phyloP scores from a whole-genome alignment of 2,329 filamentous ascomycete species.

The Gremmenia infestans region DNA sequence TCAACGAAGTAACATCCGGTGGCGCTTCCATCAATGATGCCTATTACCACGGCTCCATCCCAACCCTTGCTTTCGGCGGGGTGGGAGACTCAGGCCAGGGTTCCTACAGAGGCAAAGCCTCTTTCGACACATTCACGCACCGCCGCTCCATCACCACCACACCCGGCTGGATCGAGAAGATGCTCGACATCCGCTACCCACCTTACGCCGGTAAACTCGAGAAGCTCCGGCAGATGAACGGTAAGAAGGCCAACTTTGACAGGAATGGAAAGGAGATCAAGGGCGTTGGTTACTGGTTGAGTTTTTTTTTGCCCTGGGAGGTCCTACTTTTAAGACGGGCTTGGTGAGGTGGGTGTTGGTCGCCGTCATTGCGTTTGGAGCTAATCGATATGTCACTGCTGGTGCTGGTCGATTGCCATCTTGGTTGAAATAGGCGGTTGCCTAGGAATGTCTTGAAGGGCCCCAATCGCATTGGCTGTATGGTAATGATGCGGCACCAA shows the following conservation, averaged over 20 bases:
- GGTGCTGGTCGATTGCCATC: constrained; percentile 10
- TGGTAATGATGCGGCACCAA: background rate
- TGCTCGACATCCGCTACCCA: constrained; percentile 65
- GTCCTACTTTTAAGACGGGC: constrained; percentile 44
- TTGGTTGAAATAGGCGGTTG: constrained; percentile 13
- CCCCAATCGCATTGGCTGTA: background rate
- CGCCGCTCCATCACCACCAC: constrained; percentile 53
- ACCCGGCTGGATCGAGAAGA: constrained; percentile 60
- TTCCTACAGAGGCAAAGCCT: constrained; percentile 71
- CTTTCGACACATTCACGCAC: constrained; percentile 65
- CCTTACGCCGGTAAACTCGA: constrained; percentile 47
- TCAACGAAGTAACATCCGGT: constrained; percentile 59
- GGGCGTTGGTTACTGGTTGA: constrained; percentile 50
- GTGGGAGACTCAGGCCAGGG: constrained; percentile 76
- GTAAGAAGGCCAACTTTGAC: constrained; percentile 54
- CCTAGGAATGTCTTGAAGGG: background rate
- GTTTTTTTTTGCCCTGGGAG: constrained; percentile 49
- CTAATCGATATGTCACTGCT: constrained; percentile 5
- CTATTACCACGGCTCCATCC: constrained; percentile 66
- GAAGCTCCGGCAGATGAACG: constrained; percentile 40
- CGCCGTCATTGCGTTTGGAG: constrained; percentile 29
- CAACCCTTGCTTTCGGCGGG: constrained; percentile 74
- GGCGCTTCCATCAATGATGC: constrained; percentile 62
- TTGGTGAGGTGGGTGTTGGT: constrained; percentile 48
- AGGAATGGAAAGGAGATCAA: constrained; percentile 49